Base-by-base conservation (phyloP, 805 yeast species). In the Ogataea sp. region DNA sequence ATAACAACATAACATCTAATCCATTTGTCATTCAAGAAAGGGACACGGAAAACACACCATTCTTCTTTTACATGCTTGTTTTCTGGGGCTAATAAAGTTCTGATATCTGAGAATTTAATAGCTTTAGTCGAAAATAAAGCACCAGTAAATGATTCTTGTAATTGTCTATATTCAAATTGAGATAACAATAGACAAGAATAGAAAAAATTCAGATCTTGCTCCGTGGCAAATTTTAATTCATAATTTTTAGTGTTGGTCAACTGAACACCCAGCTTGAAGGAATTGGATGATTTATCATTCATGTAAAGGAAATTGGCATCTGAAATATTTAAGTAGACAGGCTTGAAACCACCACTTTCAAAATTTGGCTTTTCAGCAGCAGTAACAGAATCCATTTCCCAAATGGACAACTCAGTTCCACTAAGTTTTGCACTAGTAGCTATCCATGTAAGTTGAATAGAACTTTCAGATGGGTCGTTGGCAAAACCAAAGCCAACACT, bases 141-240 rank as follows among this genome's bases (percentile, higher is more conserved):
- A 6, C 83, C 87, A 0, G 85, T 78, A 51, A 72, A 80, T 17
- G 78, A 70, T 56, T 78, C 82, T 49, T 73, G 78, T 39, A 80
- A 61, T 36, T 73, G 69, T 16, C 67, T 65, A 47, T 63, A 70
- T 55, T 80, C 87, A 50, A 63, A 80, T 45, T 70, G 73, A n/a
- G 80, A 59, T 35, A 80, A 54, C 37, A 69, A 59, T 27, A 79
- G 53, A 3, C 78, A 72, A 1, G 77, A 59, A 16, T 73, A 59
- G 38, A 61, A 55, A 25, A 44, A 43, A 29, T 56, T 54, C 72
- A 45, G 79, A 76, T 97, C 97, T 93, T 43, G 70, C 69, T 40
- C 70, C 78, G 40, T 79, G 76, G 37, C 75, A 79, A 36, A 66
- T 24, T 58, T 40, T 21, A 59, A 60, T 14, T 49, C 49, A 83